Evolutionary conservation across 2,329 filamentous ascomycete species (phyloP).

Genomic region (Venturia pyrina): DNA sequence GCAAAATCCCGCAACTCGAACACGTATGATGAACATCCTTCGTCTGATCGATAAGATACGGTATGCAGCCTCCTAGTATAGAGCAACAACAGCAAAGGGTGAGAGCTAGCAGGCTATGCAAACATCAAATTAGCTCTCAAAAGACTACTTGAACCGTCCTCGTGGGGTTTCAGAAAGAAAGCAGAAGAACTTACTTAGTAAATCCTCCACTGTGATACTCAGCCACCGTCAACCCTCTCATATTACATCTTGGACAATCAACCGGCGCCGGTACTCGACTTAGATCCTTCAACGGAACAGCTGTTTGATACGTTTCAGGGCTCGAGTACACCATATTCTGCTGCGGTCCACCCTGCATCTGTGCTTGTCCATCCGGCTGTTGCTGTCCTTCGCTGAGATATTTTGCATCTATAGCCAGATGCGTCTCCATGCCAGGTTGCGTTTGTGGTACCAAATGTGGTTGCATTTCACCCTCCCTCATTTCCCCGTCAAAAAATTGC

Average conservation of each 20-base stretch:
- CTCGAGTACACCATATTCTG: neutral
- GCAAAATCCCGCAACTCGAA: neutral
- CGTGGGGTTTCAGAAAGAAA: neutral
- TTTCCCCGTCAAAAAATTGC: neutral
- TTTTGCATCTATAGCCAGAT: neutral
- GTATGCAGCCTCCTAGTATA: neutral
- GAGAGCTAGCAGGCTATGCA: neutral
- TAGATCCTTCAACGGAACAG: neutral
- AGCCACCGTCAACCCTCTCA: neutral
- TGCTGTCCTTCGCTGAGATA: neutral
- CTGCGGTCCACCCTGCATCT: neutral
- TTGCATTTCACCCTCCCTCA: neutral
- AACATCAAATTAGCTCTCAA: neutral
- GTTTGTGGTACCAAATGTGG: no score
- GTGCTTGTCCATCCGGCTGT: neutral
- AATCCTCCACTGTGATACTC: neutral
- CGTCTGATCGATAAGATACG: neutral
- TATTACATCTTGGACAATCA: neutral
- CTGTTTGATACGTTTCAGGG: neutral
- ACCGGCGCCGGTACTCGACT: neutral
- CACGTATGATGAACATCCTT: neutral
- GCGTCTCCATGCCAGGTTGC: neutral
- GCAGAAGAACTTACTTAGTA: neutral
- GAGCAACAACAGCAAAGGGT: neutral
- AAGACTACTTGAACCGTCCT: no score